These are phyloP conservation scores for Colletotrichum phormii DNA, from an alignment of 2,329 filamentous ascomycete genomes.

Conservation along the genomic window DNA sequence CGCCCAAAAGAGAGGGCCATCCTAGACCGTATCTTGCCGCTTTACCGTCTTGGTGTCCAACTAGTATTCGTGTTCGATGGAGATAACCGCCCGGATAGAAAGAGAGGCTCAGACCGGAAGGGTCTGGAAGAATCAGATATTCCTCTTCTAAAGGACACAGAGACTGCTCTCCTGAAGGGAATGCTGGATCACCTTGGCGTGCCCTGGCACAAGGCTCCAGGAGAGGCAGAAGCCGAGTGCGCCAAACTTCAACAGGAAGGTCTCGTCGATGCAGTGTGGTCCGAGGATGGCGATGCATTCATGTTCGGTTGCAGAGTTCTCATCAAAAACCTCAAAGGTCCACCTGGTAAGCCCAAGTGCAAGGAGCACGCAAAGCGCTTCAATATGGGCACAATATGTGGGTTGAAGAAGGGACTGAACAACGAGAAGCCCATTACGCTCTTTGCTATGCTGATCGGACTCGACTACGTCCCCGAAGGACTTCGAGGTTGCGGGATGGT, in stretches of 20 bases:
- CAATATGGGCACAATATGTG: neutral
- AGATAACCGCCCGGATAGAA: no score
- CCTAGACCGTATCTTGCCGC: constrained; percentile 39
- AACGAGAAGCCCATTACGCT: neutral
- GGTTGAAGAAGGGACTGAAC: neutral
- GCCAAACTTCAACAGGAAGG: constrained; percentile 54
- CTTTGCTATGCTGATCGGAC: constrained; percentile 3
- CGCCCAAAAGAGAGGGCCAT: constrained; percentile 9
- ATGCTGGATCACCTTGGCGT: constrained; percentile 53
- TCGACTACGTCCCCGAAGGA: constrained; percentile 39
- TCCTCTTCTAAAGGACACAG: no score
- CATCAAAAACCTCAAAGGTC: constrained; percentile 41
- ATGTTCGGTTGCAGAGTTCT: constrained; percentile 59
- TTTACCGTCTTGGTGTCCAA: constrained; percentile 61
- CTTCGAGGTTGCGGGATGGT: constrained; percentile 3
- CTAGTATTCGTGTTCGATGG: constrained; percentile 66
- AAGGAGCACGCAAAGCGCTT: constrained; percentile 32
- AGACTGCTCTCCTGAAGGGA: no score
- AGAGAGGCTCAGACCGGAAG: no score
- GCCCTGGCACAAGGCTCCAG: constrained; percentile 56
- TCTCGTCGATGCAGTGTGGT: constrained; percentile 61
- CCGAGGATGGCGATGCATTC: constrained; percentile 57
- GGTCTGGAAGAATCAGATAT: no score
- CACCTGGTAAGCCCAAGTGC: no score
- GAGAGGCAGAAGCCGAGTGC: constrained; percentile 61